Evolutionary conservation across 257 asterid genomes (phyloP), one percentile per base, ranked within the genome.

Genomic region (Gentiana straminea): DNA sequence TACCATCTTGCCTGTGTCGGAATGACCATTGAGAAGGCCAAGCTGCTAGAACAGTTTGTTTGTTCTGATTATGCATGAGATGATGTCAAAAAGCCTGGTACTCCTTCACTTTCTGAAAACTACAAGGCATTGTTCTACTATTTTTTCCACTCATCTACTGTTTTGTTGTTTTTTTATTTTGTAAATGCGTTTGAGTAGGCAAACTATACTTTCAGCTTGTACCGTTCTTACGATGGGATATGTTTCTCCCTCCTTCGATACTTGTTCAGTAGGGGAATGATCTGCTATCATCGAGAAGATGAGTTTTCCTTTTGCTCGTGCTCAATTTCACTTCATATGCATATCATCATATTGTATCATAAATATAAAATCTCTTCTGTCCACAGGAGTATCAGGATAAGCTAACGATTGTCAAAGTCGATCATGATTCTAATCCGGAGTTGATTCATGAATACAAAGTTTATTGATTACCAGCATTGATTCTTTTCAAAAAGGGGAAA

Each of bases 371-470:
- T 50, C 57, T 38, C 37, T 54, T 35, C 15, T 36, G 3, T 10
- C 24, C 24, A 24, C 72, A 84, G 94, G 94, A 87, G 70, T 84
- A 87, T 57, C 54, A 81, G 69, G 94, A 83, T 52, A 87, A 75
- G 75, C 75, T 87, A 58, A 63, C 54, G 11, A 72, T 87, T 46
- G 96, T 84, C 65, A 87, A 87, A 76, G 62, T 87, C 33, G 96
- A 87, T 65, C 90, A 84, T 53, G 96, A 87, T 66, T 64, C 70
- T n/a, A 87, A 83, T 68, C 96, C 94, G 13, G 43, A 64, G 73
- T 82, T 84, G 60, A 87, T 87, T 57, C 87, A 87, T 73, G 79
- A 82, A 61, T 82, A 75, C 81, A 87, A 87, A 70, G 94, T 87
- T 3, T 87, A 87, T 36, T 94, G 96, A 62, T 75, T 84, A 80